Evolutionary conservation across 2,329 filamentous ascomycete species (phyloP).

Genomic region (Alternaria sp.): DNA sequence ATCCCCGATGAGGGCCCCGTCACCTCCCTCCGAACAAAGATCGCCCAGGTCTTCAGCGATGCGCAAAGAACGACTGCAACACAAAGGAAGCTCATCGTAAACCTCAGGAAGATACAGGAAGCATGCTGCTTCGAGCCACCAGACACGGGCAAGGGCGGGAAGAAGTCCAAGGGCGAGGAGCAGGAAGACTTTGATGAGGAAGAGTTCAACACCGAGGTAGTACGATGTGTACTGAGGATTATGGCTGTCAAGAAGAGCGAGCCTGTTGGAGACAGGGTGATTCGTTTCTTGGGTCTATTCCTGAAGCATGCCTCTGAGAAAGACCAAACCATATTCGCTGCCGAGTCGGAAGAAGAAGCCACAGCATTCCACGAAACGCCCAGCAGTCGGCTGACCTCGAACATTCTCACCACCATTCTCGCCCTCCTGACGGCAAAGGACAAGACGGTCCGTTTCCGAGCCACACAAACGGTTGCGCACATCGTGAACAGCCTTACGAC

Average conservation of each 20-base stretch:
- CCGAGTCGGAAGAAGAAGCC: slow-evolving; percentile 67
- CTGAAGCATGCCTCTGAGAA: slow-evolving; percentile 72
- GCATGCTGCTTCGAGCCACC: slow-evolving; percentile 69
- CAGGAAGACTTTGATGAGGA: slow-evolving; percentile 76
- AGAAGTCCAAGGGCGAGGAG: slow-evolving; percentile 50
- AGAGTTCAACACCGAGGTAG: slow-evolving; percentile 86
- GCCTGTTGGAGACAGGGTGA: slow-evolving; percentile 80
- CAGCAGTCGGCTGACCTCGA: slow-evolving; percentile 76
- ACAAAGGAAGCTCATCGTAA: slow-evolving; percentile 87
- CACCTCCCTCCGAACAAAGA: slow-evolving; percentile 73
- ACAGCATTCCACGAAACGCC: slow-evolving; percentile 81
- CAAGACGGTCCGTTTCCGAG: slow-evolving; percentile 87
- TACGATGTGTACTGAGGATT: slow-evolving; percentile 79
- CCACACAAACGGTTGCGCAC: slow-evolving; percentile 88
- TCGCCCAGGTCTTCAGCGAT: slow-evolving; percentile 66
- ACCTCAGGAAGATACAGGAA: slow-evolving; percentile 88
- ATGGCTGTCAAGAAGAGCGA: slow-evolving; percentile 93
- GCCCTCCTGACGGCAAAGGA: slow-evolving; percentile 86
- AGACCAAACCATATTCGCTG: slow-evolving; percentile 43
- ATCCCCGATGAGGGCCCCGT: slow-evolving; percentile 75
- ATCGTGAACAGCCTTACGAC: slow-evolving; percentile 91
- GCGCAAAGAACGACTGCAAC: slow-evolving; percentile 87
- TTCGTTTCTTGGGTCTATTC: slow-evolving; percentile 89
- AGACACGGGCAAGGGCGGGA: slow-evolving; percentile 54
- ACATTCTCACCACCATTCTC: slow-evolving; percentile 75